phyloP scores from a whole-genome alignment of 106 monocot species.

The Vanilla planifolia region DNA sequence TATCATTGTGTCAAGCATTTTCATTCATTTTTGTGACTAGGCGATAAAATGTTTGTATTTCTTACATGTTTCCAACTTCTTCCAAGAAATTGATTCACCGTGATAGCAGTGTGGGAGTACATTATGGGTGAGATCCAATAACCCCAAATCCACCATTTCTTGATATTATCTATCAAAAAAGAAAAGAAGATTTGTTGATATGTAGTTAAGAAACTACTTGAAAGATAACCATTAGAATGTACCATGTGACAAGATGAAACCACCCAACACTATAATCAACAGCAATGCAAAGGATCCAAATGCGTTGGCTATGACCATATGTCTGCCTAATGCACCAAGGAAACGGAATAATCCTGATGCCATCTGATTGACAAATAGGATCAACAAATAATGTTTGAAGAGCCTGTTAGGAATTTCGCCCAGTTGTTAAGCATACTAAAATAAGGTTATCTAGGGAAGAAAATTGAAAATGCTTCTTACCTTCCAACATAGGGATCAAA shows the following conservation, averaged over 20 bases:
- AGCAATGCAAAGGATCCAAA: slow-evolving; percentile 69
- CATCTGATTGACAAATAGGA: slow-evolving; percentile 59
- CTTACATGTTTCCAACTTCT: slow-evolving; percentile 16
- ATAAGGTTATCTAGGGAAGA: background rate
- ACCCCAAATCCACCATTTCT: slow-evolving; percentile 24
- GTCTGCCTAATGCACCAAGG: slow-evolving; percentile 46
- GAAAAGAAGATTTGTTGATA: background rate
- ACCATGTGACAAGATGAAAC: slow-evolving; percentile 45
- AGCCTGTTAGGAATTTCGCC: slow-evolving; percentile 22
- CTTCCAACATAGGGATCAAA: slow-evolving; percentile 41
- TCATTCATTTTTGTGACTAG: background rate
- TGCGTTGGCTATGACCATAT: slow-evolving; percentile 52
- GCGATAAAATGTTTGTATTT: too few relatives aligned
- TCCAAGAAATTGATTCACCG: slow-evolving; percentile 16
- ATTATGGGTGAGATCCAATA: slow-evolving; percentile 21
- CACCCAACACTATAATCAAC: slow-evolving; percentile 51
- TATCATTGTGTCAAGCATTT: background rate
- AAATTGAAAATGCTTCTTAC: slow-evolving; percentile 9
- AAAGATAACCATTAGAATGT: too few relatives aligned
- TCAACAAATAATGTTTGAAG: slow-evolving; percentile 57
- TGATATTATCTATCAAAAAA: slow-evolving; percentile 8
- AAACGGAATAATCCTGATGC: slow-evolving; percentile 58
- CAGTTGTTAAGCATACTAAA: background rate
- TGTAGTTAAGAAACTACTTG: background rate
- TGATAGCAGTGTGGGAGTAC: slow-evolving; percentile 19